These are phyloP conservation scores for Fusarium ambrosium DNA, from an alignment of 2,329 filamentous ascomycete genomes.

Conservation along the genomic window DNA sequence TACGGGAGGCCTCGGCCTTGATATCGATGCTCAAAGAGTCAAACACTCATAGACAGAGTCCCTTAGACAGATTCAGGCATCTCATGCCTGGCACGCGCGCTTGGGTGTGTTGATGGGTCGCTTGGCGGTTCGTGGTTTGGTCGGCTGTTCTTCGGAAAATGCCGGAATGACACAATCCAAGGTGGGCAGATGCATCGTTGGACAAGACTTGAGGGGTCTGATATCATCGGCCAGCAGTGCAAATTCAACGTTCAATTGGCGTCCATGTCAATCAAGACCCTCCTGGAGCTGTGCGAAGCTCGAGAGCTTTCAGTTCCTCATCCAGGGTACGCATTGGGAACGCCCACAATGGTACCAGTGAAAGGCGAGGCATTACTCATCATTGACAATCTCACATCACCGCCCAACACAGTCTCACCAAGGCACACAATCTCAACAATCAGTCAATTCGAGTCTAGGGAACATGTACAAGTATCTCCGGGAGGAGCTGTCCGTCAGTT, in stretches of 20 bases:
- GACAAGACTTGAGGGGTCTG: neutral
- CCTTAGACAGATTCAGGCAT: neutral
- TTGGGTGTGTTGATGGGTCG: slow-evolving; percentile 10
- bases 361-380: neutral
- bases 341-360: neutral
- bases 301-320: neutral
- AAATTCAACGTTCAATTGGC: neutral
- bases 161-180: slow-evolving; percentile 3
- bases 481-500: slow-evolving; percentile 48
- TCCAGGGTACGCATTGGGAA: neutral
- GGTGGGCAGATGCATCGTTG: neutral
- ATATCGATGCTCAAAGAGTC: neutral
- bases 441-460: slow-evolving; percentile 52
- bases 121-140: slow-evolving; percentile 14
- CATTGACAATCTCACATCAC: neutral
- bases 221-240: neutral
- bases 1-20: neutral
- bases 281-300: neutral
- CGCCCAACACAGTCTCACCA: neutral
- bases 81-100: neutral
- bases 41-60: neutral
- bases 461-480: slow-evolving; percentile 51
- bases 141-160: slow-evolving; percentile 35
- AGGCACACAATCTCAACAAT: slow-evolving; percentile 29
- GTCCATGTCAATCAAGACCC: neutral